Percentiles rank a stretch among this genome's conserved stretches.
phyloP scores from a whole-genome alignment of 805 yeast genomes.

The Saccharomycopsis oosterbeekiorum region DNA sequence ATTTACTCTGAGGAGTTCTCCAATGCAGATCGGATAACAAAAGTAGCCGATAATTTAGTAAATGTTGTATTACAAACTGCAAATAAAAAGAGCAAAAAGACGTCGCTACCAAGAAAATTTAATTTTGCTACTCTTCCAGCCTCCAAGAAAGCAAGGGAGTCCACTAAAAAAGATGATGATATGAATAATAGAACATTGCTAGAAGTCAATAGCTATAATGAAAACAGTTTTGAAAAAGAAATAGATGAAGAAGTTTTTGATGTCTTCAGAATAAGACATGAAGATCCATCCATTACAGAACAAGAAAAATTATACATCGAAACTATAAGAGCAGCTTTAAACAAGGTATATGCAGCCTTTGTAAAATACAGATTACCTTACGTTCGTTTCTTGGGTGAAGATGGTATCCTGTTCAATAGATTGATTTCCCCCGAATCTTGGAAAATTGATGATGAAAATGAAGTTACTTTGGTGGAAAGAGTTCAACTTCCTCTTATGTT shows the following conservation, averaged over 20 bases:
- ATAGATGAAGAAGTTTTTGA: constrained; percentile 42
- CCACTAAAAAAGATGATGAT: constrained; percentile 2
- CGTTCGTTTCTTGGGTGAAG: constrained; percentile 65
- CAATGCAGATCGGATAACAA: constrained; percentile 14
- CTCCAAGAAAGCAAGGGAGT: constrained; percentile 5
- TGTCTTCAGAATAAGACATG: constrained; percentile 28
- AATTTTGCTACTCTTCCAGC: background rate
- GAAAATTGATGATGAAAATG: constrained; percentile 67
- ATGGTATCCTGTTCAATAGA: constrained; percentile 48
- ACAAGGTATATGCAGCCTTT: constrained; percentile 35
- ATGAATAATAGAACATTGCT: background rate
- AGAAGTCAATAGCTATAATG: constrained; percentile 27
- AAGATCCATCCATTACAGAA: constrained; percentile 20
- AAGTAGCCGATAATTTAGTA: constrained; percentile 19
- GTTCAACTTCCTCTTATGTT: constrained; percentile 76
- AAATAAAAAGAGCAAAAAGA: constrained; percentile 12
- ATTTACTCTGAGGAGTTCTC: background rate
- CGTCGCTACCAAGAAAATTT: background rate
- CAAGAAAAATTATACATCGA: constrained; percentile 30
- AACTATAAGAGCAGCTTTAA: constrained; percentile 44
- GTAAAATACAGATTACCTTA: constrained; percentile 51
- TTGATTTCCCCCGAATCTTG: constrained; percentile 76
- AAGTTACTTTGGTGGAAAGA: constrained; percentile 53
- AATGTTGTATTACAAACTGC: background rate
- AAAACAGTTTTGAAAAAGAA: constrained; percentile 21